Evolutionary conservation across 75 land plant species (phyloP).

Genomic region (Chamaecyparis obtusa): DNA sequence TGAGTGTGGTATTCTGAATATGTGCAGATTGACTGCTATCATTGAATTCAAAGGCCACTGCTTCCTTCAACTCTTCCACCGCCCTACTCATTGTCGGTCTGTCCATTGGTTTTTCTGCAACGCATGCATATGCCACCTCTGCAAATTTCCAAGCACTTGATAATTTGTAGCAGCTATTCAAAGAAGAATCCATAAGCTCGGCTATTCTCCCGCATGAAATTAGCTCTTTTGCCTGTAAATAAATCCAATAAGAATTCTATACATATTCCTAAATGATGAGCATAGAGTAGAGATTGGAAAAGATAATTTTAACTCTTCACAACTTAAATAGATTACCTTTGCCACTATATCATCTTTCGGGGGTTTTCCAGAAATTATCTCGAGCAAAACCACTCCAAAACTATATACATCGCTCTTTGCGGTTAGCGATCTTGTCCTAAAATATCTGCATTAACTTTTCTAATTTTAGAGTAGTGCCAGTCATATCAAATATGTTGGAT

Average conservation of each 20-base stretch:
- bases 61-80: neutral
- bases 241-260: too few relatives aligned
- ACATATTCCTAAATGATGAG: too few relatives aligned
- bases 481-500: neutral
- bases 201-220: neutral
- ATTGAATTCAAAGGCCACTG: neutral
- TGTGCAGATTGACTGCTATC: neutral
- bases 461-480: conserved; percentile 52
- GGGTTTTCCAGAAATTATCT: conserved; percentile 23
- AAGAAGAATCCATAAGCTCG: neutral
- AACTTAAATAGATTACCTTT: neutral
- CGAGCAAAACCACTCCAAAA: conserved; percentile 87
- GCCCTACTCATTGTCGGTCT: neutral
- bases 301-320: neutral
- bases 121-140: neutral
- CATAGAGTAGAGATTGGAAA: too few relatives aligned
- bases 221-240: neutral
- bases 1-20: neutral
- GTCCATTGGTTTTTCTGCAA: neutral
- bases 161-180: neutral
- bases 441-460: conserved; percentile 71
- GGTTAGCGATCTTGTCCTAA: conserved; percentile 66
- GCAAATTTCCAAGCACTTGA: neutral
- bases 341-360: too few relatives aligned
- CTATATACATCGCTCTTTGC: conserved; percentile 97